A percentile compares a stretch with the other conserved stretches of the same genome.
Evolutionary conservation across 305 asterid species (phyloP).

Genomic region (Solanum chacoense): DNA sequence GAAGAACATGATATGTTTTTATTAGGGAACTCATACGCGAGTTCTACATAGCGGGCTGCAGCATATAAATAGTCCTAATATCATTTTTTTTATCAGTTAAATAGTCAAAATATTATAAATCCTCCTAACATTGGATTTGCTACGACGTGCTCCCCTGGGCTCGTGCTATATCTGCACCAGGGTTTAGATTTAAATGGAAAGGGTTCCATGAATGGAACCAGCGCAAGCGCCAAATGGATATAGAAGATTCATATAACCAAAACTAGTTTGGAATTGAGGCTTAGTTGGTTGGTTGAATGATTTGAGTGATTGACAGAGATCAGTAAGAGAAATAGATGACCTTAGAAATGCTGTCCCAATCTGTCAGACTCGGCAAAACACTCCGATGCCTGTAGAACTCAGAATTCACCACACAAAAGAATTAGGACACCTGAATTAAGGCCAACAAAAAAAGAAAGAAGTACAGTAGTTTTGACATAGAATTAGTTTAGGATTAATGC

Average conservation of each 20-base stretch:
- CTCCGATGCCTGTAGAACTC: conserved; percentile 55
- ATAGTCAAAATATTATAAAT: background rate
- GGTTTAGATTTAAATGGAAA: background rate
- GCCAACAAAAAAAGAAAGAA: background rate
- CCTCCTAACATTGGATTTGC: background rate
- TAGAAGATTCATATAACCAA: background rate
- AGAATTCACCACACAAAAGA: conserved; percentile 1
- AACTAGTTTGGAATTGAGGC: background rate
- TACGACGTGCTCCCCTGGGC: background rate
- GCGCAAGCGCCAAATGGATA: background rate
- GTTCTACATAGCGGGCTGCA: background rate
- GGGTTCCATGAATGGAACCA: background rate
- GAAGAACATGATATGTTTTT: background rate
- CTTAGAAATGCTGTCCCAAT: conserved; percentile 89
- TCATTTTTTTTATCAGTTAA: background rate
- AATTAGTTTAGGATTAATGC: background rate
- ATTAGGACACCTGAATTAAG: background rate
- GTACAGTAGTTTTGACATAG: background rate
- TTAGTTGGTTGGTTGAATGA: background rate
- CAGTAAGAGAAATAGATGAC: conserved; percentile 23
- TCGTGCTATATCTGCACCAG: background rate
- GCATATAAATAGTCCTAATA: background rate
- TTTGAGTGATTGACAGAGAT: background rate
- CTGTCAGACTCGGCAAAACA: conserved; percentile 66
- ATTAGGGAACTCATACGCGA: background rate